Evolutionary conservation across 2,329 filamentous ascomycete genomes (phyloP).

Genomic region (Scleromitrula shiraiana): DNA sequence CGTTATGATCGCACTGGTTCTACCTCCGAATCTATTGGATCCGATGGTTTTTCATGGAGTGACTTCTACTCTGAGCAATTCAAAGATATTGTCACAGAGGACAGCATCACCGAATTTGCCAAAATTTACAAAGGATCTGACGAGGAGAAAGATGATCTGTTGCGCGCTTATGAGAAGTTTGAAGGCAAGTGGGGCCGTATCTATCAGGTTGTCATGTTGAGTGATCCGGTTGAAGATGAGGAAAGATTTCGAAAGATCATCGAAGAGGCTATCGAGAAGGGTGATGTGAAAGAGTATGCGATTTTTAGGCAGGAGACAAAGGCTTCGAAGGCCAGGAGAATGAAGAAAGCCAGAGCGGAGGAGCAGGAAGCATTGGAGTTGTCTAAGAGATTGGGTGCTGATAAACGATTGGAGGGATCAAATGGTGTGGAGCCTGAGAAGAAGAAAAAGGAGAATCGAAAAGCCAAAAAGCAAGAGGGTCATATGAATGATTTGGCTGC

Average conservation of each 20-base stretch:
- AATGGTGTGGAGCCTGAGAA: constrained; percentile 40
- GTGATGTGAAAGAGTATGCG: constrained; percentile 57
- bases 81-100: constrained; percentile 63
- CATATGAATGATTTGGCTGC: constrained; percentile 54
- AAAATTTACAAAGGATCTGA: constrained; percentile 75
- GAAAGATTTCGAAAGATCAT: constrained; percentile 76
- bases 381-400: constrained; percentile 66
- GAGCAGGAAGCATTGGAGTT: constrained; percentile 66
- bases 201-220: constrained; percentile 81
- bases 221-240: constrained; percentile 76
- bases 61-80: constrained; percentile 85
- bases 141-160: constrained; percentile 72
- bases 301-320: constrained; percentile 69
- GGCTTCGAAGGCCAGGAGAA: constrained; percentile 49
- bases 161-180: constrained; percentile 64
- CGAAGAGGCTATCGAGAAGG: constrained; percentile 65
- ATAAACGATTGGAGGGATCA: constrained; percentile 50
- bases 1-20: constrained; percentile 88
- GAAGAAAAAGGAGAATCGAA: constrained; percentile 35
- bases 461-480: constrained; percentile 31
- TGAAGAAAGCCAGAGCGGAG: constrained; percentile 52
- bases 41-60: constrained; percentile 82
- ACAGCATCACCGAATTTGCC: constrained; percentile 69
- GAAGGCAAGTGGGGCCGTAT: constrained; percentile 70
- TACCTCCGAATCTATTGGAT: constrained; percentile 72